Evolutionary conservation across 768 basidiomycete genomes (phyloP).

Genomic region (Tulasnella sp.): DNA sequence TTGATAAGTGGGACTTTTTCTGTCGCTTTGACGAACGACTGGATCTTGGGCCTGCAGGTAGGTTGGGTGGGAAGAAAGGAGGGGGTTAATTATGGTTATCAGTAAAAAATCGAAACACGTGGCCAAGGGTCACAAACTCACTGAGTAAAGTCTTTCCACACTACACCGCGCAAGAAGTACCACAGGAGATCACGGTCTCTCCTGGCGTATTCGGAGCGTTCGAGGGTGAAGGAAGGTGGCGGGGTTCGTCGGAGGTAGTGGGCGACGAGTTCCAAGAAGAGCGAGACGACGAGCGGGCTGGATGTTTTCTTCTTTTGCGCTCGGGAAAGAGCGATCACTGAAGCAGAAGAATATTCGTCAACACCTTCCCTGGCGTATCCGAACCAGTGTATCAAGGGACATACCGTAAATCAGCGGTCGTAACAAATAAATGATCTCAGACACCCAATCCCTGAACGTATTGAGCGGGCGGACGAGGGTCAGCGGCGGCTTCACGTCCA

Average conservation of each 20-base stretch:
- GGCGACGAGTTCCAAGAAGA: constrained; percentile 65
- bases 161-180: constrained; percentile 77
- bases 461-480: constrained; percentile 55
- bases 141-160: constrained; percentile 78
- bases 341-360: constrained; percentile 15
- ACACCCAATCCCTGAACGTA: constrained; percentile 63
- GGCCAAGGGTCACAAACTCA: constrained; percentile 29
- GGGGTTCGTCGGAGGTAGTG: constrained; percentile 65
- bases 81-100: not conserved
- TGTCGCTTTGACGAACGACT: constrained; percentile 49
- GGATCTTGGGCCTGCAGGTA: constrained; percentile 60
- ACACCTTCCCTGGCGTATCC: not conserved
- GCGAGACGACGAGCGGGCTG: constrained; percentile 55
- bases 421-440: constrained; percentile 62
- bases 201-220: constrained; percentile 70
- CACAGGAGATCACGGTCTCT: constrained; percentile 75
- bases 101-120: constrained; percentile 4
- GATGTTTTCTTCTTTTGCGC: constrained; percentile 35
- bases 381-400: constrained; percentile 23
- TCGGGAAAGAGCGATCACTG: constrained; percentile 32
- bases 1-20: constrained; percentile 55
- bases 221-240: constrained; percentile 49
- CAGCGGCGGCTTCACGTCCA: constrained; percentile 62
- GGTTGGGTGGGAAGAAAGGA: not conserved
- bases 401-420: constrained; percentile 72